Conservation (phyloP, 345 rosid species). For the Fremontodendron californicum region DNA sequence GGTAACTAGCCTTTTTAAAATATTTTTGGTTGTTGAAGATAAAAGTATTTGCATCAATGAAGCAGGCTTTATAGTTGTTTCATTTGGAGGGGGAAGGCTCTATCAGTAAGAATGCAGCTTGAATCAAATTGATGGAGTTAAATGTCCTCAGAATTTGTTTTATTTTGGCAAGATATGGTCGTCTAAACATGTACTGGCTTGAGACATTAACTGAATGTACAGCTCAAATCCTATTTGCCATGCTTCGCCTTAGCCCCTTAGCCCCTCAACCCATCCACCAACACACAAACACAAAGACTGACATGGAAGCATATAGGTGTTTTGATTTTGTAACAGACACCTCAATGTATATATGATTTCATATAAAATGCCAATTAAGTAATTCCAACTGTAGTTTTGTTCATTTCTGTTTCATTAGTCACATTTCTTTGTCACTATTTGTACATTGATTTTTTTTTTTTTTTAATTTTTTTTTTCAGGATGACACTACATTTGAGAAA, state of each 20-base stretch:
- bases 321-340: background rate
- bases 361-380: background rate
- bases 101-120: background rate
- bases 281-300: background rate
- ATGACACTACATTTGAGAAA: constrained; percentile 76
- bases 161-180: background rate
- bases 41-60: background rate
- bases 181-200: background rate
- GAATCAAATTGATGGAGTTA: background rate
- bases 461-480: constrained; percentile 38
- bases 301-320: background rate
- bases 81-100: background rate
- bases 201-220: background rate
- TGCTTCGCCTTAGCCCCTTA: background rate
- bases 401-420: background rate
- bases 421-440: constrained; percentile 7
- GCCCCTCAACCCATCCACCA: background rate
- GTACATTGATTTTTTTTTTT: background rate
- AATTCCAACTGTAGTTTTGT: background rate
- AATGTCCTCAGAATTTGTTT: background rate
- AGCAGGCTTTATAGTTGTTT: background rate
- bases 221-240: background rate
- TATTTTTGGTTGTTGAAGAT: background rate
- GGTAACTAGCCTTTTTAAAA: constrained; percentile 32
- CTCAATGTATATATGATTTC: background rate